phyloP scores from a whole-genome alignment of 106 monocot genomes.

The Dioscorea zingiberensis region DNA sequence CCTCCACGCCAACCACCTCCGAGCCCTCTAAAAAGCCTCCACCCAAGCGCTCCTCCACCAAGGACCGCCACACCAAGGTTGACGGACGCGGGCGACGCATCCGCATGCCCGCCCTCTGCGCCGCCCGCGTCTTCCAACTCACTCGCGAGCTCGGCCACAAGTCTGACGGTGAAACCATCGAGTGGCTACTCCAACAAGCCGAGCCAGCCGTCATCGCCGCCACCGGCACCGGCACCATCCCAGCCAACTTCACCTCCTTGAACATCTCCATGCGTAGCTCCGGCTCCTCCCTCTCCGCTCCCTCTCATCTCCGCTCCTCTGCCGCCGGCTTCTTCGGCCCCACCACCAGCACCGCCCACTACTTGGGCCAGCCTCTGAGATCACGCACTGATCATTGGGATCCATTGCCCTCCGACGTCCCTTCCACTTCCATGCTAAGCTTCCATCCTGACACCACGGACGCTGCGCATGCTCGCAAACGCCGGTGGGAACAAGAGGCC shows the following conservation, averaged over 20 bases:
- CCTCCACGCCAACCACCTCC: slow-evolving; percentile 3
- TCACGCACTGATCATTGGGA: slow-evolving; percentile 32
- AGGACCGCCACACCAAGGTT: slow-evolving; percentile 91
- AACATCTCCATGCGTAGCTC: slow-evolving; percentile 81
- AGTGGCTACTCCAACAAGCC: slow-evolving; percentile 89
- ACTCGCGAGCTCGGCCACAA: slow-evolving; percentile 83
- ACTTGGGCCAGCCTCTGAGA: slow-evolving; percentile 11
- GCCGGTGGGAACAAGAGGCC: slow-evolving; percentile 51
- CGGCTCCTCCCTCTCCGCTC: slow-evolving; percentile 39
- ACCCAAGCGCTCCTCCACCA: slow-evolving; percentile 66
- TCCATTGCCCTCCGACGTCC: slow-evolving; percentile 22
- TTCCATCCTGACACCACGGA: slow-evolving; percentile 37
- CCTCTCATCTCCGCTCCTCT: slow-evolving; percentile 18
- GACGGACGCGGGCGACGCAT: slow-evolving; percentile 81
- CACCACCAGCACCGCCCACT: neutral
- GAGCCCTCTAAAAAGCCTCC: slow-evolving; percentile 36
- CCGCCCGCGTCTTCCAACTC: slow-evolving; percentile 74
- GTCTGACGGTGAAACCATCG: slow-evolving; percentile 83
- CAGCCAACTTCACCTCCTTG: slow-evolving; percentile 85
- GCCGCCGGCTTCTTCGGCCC: slow-evolving; percentile 10
- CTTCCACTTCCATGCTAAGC: slow-evolving; percentile 27
- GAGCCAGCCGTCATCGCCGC: slow-evolving; percentile 85
- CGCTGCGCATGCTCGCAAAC: slow-evolving; percentile 38
- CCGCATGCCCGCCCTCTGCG: slow-evolving; percentile 83
- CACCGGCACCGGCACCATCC: slow-evolving; percentile 87